phyloP scores from a whole-genome alignment of 2,329 filamentous ascomycete species.

The Cladosporium phlei region DNA sequence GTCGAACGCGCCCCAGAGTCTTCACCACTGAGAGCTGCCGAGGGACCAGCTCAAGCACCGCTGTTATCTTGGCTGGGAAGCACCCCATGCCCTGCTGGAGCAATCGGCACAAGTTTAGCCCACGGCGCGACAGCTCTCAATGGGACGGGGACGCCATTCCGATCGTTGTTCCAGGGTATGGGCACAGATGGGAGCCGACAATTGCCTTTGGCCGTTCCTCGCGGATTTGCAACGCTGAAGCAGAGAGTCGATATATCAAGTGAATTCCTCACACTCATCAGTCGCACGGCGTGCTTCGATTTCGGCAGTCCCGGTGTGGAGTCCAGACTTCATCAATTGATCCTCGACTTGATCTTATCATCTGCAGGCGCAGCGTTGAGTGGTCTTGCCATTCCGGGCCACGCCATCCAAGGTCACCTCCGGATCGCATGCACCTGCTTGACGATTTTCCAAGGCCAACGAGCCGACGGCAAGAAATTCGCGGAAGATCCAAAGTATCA shows the following conservation, averaged over 20 bases:
- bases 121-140: slow-evolving; percentile 1
- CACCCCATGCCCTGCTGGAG: not conserved
- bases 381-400: slow-evolving; percentile 17
- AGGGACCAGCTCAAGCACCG: not conserved
- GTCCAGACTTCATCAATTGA: slow-evolving; percentile 25
- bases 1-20: no score
- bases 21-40: no score
- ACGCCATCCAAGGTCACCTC: slow-evolving; percentile 28
- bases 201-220: slow-evolving; percentile 30
- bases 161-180: not conserved
- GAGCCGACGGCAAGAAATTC: slow-evolving; percentile 26
- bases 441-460: slow-evolving; percentile 31
- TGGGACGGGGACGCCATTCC: slow-evolving; percentile 1
- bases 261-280: slow-evolving; percentile 26
- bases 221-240: slow-evolving; percentile 29
- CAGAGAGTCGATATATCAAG: slow-evolving; percentile 25
- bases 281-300: slow-evolving; percentile 32
- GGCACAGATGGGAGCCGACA: slow-evolving; percentile 9
- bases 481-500: slow-evolving; percentile 27
- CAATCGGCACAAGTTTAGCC: not conserved
- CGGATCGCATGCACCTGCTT: slow-evolving; percentile 31
- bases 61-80: slow-evolving; percentile 2
- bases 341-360: slow-evolving; percentile 29
- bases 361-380: slow-evolving; percentile 18
- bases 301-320: slow-evolving; percentile 29